These are phyloP conservation scores for Rostrohypoxylon terebratum DNA, from an alignment of 495 filamentous ascomycete species.

Conservation along the genomic window DNA sequence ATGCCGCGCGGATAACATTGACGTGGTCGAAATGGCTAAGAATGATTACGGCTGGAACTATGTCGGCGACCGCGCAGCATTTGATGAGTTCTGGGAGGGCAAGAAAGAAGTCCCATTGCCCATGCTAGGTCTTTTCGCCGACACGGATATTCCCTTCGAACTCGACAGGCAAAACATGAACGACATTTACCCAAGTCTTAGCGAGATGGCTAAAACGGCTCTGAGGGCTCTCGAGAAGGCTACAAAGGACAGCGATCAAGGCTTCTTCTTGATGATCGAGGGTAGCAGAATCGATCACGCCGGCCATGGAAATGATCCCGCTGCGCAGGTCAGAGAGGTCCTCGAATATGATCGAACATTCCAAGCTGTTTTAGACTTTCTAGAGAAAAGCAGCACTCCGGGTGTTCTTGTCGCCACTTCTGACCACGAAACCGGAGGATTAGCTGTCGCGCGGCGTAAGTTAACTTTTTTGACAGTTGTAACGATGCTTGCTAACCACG, in stretches of 20 bases:
- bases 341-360: slow-evolving; percentile 92
- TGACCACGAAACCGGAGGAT: slow-evolving; percentile 95
- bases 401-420: slow-evolving; percentile 88
- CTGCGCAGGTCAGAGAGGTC: slow-evolving; percentile 94
- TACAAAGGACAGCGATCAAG: slow-evolving; percentile 85
- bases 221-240: slow-evolving; percentile 82
- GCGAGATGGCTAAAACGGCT: slow-evolving; percentile 91
- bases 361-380: slow-evolving; percentile 82
- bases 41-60: slow-evolving; percentile 83
- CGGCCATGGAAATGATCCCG: slow-evolving; percentile 94
- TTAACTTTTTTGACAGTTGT: neutral
- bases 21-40: slow-evolving; percentile 74
- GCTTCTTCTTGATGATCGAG: slow-evolving; percentile 99
- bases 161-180: slow-evolving; percentile 84
- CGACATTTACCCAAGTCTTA: slow-evolving; percentile 85
- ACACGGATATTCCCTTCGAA: slow-evolving; percentile 88
- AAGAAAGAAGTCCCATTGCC: slow-evolving; percentile 76
- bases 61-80: slow-evolving; percentile 75
- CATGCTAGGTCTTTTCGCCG: slow-evolving; percentile 86
- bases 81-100: slow-evolving; percentile 80
- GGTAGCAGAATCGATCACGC: slow-evolving; percentile 96
- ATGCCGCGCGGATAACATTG: slow-evolving; percentile 78
- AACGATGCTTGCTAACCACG: slow-evolving; percentile 32
- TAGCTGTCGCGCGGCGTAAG: slow-evolving; percentile 81
- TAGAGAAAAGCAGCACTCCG: slow-evolving; percentile 76